phyloP scores from a whole-genome alignment of 2,329 filamentous ascomycete species.

The Aureobasidium sp. region DNA sequence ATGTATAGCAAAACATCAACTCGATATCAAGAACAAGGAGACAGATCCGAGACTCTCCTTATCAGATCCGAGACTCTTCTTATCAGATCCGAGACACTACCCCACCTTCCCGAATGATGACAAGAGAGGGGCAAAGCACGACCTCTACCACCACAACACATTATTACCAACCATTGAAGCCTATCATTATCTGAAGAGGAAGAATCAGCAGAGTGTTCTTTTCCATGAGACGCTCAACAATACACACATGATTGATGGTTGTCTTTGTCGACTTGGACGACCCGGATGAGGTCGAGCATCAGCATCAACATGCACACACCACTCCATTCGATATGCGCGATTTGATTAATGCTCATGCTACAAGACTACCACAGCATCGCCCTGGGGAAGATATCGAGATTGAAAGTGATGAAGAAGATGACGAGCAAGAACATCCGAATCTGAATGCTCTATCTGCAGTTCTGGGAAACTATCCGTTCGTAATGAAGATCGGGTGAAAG shows the following conservation, averaged over 20 bases:
- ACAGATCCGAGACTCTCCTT: no score
- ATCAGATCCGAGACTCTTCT: background rate
- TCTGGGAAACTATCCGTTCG: slow-evolving; percentile 62
- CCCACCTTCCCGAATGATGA: background rate
- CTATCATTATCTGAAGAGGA: background rate
- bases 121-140: background rate
- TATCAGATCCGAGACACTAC: background rate
- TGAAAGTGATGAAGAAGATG: slow-evolving; percentile 10
- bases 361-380: background rate
- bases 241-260: slow-evolving; percentile 27
- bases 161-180: no score
- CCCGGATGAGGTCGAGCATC: slow-evolving; percentile 9
- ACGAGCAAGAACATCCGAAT: slow-evolving; percentile 39
- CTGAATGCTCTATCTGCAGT: slow-evolving; percentile 52
- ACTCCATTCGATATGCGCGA: background rate
- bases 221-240: background rate
- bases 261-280: slow-evolving; percentile 32
- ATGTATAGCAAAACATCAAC: no score
- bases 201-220: background rate
- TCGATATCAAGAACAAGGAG: no score
- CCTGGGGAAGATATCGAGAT: background rate
- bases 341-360: background rate
- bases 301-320: background rate
- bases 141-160: background rate
- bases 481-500: no score